Evolutionary conservation across 768 basidiomycete species (phyloP).

Genomic region (Solioccasus polychromus): DNA sequence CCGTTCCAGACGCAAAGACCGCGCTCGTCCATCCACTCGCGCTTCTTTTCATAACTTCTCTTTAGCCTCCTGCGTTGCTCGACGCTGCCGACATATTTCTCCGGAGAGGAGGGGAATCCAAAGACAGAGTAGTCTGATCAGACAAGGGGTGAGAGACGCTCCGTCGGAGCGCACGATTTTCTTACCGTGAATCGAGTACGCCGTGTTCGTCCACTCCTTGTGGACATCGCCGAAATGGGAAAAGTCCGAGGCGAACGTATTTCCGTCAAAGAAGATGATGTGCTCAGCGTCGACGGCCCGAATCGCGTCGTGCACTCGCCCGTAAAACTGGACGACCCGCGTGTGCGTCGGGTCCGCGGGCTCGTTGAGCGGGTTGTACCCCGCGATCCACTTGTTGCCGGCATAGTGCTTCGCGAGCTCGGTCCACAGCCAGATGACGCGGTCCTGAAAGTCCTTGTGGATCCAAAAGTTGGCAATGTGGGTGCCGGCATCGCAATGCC

Average conservation of each 20-base stretch:
- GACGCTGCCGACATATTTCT: constrained; percentile 50
- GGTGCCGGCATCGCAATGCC: constrained; percentile 74
- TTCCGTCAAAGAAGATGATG: constrained; percentile 78
- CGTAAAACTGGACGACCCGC: constrained; percentile 65
- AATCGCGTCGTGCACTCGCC: constrained; percentile 65
- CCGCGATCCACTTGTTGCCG: constrained; percentile 78
- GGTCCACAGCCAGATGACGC: constrained; percentile 73
- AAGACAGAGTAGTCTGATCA: constrained; percentile 37
- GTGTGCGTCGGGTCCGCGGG: constrained; percentile 66
- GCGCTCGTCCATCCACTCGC: constrained; percentile 71
- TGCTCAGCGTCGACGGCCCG: constrained; percentile 68
- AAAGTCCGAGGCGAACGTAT: constrained; percentile 81
- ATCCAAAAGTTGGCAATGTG: constrained; percentile 77
- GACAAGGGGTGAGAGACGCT: not conserved
- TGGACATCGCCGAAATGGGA: constrained; percentile 65
- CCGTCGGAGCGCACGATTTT: not conserved
- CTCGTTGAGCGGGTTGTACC: constrained; percentile 87
- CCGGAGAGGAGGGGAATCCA: constrained; percentile 64
- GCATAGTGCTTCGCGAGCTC: constrained; percentile 74
- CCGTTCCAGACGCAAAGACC: constrained; percentile 75
- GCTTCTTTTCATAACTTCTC: constrained; percentile 68
- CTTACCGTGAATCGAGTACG: constrained; percentile 72
- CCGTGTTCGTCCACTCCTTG: constrained; percentile 65
- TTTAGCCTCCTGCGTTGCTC: constrained; percentile 51
- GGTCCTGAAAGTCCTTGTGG: constrained; percentile 84